These are phyloP conservation scores for Tetracladium maxilliforme DNA, from an alignment of 2,329 filamentous ascomycete species.

Conservation along the genomic window DNA sequence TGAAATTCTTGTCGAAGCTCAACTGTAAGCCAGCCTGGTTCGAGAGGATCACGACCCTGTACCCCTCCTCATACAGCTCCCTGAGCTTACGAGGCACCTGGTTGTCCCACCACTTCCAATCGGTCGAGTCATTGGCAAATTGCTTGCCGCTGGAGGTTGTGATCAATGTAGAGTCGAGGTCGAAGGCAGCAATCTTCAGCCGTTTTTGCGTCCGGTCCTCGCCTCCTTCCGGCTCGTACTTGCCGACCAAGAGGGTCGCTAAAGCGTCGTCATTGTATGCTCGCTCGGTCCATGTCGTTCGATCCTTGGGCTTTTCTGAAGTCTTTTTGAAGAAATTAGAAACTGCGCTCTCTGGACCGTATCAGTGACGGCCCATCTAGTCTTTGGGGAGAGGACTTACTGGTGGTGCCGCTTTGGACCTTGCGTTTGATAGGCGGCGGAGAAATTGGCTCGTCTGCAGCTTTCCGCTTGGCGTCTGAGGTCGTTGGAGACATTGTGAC, in stretches of 20 bases:
- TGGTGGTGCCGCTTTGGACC: constrained; percentile 13
- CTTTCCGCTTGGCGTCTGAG: too few relatives aligned
- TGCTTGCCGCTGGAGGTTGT: constrained; percentile 66
- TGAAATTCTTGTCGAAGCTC: constrained; percentile 54
- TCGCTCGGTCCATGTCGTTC: constrained; percentile 57
- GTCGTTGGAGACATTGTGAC: too few relatives aligned
- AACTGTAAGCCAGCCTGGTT: constrained; percentile 80
- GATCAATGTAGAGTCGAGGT: constrained; percentile 80
- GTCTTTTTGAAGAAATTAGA: constrained; percentile 77
- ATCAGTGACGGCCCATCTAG: constrained; percentile 4
- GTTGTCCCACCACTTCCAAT: constrained; percentile 92
- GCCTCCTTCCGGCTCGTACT: constrained; percentile 35
- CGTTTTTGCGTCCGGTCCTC: constrained; percentile 17
- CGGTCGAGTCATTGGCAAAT: constrained; percentile 52
- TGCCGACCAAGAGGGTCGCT: constrained; percentile 59
- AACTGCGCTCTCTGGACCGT: constrained; percentile 46
- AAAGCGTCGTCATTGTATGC: constrained; percentile 30
- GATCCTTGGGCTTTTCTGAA: constrained; percentile 72
- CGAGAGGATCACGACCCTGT: constrained; percentile 60
- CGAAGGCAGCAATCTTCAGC: constrained; percentile 56
- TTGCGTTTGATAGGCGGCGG: constrained; percentile 17
- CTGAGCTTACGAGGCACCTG: constrained; percentile 53
- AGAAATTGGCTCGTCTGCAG: constrained; percentile 11
- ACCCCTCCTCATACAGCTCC: constrained; percentile 58
- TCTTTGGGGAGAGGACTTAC: constrained; percentile 7